phyloP scores from a whole-genome alignment of 768 basidiomycete genomes.

The Leccinum truebloodii region DNA sequence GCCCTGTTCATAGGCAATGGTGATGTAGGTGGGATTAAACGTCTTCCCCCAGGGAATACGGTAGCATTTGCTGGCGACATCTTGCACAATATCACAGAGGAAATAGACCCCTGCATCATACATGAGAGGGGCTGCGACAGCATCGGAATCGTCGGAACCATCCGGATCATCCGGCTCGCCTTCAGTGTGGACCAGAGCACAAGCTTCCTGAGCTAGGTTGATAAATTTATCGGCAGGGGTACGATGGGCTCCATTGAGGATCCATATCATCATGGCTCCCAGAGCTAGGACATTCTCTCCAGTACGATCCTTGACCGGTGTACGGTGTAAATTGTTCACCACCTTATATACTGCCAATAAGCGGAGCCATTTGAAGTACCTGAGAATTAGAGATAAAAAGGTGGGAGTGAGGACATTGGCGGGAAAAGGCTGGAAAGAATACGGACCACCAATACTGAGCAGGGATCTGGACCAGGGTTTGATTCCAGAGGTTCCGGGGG shows the following conservation, averaged over 20 bases:
- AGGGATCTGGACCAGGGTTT: constrained; percentile 1
- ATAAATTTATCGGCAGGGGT: neutral
- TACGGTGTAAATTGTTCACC: neutral
- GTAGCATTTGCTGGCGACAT: neutral
- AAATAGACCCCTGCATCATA: constrained; percentile 10
- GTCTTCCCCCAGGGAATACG: neutral
- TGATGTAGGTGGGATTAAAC: neutral
- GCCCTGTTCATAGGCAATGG: neutral
- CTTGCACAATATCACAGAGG: constrained; percentile 1
- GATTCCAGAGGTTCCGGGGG: neutral
- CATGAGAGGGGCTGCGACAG: neutral
- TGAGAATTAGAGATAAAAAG: neutral
- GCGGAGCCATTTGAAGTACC: constrained; percentile 11
- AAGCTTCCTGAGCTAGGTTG: neutral
- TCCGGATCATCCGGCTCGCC: neutral
- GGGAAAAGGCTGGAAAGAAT: neutral
- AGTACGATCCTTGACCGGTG: neutral
- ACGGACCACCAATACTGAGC: constrained; percentile 2
- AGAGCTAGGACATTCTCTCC: constrained; percentile 3
- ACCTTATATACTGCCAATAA: neutral
- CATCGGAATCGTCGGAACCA: neutral
- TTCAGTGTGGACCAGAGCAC: neutral
- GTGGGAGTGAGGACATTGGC: neutral
- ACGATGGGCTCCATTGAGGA: constrained; percentile 1
- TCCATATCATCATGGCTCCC: constrained; percentile 7